Conservation (phyloP, 306 rosid genomes). For the Casuarina equisetifolia region DNA sequence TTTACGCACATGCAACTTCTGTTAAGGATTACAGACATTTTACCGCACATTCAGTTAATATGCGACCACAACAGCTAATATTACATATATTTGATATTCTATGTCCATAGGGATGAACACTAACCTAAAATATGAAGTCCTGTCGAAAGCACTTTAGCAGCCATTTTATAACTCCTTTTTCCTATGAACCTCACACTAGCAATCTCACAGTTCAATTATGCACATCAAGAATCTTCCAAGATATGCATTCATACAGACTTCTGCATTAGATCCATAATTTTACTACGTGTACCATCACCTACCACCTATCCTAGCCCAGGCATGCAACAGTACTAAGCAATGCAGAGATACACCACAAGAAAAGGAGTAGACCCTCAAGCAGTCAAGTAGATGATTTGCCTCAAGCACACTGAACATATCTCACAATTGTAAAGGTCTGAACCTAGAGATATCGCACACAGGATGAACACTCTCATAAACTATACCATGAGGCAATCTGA, state of each 20-base stretch:
- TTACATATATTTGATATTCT: not conserved
- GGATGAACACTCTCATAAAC: not conserved
- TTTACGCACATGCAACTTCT: too few species aligned
- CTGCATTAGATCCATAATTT: too few species aligned
- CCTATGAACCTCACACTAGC: not conserved
- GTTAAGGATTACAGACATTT: not conserved
- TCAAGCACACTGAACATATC: not conserved
- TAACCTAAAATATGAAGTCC: not conserved
- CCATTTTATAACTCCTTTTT: not conserved
- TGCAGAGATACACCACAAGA: not conserved
- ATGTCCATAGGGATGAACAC: not conserved
- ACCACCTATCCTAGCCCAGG: conserved; percentile 2
- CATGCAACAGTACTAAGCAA: not conserved
- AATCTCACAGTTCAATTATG: not conserved
- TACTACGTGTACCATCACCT: not conserved
- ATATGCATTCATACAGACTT: too few species aligned
- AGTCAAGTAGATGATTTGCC: not conserved
- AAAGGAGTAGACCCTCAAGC: not conserved
- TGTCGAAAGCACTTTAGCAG: not conserved
- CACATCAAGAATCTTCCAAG: not conserved
- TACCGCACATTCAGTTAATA: not conserved
- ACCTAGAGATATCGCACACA: not conserved
- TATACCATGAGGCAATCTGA: not conserved
- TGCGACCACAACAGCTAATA: not conserved
- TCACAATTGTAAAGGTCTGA: not conserved